These are phyloP conservation scores for Chaetomium fimeti DNA, from an alignment of 495 filamentous ascomycete genomes.

Conservation along the genomic window DNA sequence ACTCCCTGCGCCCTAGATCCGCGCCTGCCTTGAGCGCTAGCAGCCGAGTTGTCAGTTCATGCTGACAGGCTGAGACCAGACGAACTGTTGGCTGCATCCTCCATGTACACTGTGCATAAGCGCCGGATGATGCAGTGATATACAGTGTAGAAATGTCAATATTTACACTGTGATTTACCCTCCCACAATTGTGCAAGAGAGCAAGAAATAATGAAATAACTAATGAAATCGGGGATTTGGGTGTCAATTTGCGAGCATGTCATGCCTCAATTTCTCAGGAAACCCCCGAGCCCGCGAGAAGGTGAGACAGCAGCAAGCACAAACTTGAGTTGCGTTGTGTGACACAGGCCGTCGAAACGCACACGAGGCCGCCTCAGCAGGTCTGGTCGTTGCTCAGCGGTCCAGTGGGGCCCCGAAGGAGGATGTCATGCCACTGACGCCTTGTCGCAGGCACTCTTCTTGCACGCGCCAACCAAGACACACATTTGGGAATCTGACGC, in stretches of 20 bases:
- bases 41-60: slow-evolving; percentile 1
- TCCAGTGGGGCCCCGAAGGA: background rate
- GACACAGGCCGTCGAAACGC: slow-evolving; percentile 2
- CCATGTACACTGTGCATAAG: background rate
- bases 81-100: background rate
- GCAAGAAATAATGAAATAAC: too few species aligned
- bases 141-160: background rate
- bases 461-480: slow-evolving; percentile 8
- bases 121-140: background rate
- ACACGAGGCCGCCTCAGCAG: slow-evolving; percentile 16
- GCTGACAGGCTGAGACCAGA: background rate
- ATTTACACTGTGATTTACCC: background rate
- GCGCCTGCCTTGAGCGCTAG: slow-evolving; percentile 14
- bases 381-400: slow-evolving; percentile 3
- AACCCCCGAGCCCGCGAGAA: background rate
- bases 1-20: slow-evolving; percentile 16
- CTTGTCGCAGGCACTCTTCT: background rate
- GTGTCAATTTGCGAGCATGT: background rate
- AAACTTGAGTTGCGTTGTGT: background rate
- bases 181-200: background rate
- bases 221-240: background rate
- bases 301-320: background rate
- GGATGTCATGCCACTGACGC: slow-evolving; percentile 7
- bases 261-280: background rate
- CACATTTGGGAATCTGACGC: background rate